Evolutionary conservation across 2,329 filamentous ascomycete genomes (phyloP).

Genomic region (Coniochaeta hoffmannii): DNA sequence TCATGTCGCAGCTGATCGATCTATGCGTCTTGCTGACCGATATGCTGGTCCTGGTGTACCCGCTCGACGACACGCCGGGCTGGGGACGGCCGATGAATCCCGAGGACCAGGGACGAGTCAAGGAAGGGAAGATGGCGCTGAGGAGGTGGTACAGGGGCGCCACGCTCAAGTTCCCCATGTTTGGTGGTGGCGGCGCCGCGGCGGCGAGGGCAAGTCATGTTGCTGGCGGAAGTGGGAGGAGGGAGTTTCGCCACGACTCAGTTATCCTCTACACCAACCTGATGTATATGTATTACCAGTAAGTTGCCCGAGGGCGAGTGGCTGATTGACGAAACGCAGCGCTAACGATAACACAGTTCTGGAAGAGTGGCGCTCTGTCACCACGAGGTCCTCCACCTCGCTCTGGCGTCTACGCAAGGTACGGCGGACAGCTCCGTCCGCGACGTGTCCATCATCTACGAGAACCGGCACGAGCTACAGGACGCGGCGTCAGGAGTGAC

Average conservation of each 20-base stretch:
- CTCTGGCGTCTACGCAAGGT: constrained; percentile 29
- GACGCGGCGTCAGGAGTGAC: constrained; percentile 36
- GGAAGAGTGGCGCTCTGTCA: constrained; percentile 36
- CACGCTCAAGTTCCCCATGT: constrained; percentile 29
- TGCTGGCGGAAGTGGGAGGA: constrained; percentile 10
- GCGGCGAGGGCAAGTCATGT: constrained; percentile 11
- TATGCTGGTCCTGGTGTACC: constrained; percentile 36
- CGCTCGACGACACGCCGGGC: constrained; percentile 31
- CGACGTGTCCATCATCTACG: constrained; percentile 28
- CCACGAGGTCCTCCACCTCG: constrained; percentile 36
- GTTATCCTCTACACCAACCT: constrained; percentile 37
- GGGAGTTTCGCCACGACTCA: constrained; percentile 30
- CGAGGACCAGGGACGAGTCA: constrained; percentile 23
- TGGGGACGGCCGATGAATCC: constrained; percentile 26
- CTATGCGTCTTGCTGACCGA: constrained; percentile 39
- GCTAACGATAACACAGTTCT: constrained; percentile 21
- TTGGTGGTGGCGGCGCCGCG: constrained; percentile 23
- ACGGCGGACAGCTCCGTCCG: constrained; percentile 20
- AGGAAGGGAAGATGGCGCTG: constrained; percentile 27
- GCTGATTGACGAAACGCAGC: neutral
- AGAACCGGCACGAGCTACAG: constrained; percentile 34
- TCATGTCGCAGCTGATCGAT: constrained; percentile 37
- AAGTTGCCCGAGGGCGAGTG: constrained; percentile 13
- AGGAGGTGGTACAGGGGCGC: constrained; percentile 32
- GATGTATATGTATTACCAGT: constrained; percentile 47